Evolutionary conservation across 306 rosid species (phyloP).

Genomic region (Cotoneaster glaucophyllus): DNA sequence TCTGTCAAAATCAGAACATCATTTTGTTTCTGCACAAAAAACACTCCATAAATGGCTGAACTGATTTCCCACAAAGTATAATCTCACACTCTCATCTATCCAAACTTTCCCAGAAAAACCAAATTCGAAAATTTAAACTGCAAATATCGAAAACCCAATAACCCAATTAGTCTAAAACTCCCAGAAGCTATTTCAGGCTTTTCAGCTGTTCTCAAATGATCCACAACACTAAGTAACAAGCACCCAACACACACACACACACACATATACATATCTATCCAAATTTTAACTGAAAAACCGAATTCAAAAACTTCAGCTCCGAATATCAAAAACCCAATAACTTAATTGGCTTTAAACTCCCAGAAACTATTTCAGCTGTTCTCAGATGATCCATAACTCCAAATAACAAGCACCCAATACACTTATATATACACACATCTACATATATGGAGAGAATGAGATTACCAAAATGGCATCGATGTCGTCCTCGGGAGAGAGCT

Average conservation of each 20-base stretch:
- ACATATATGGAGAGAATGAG: background rate
- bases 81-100: background rate
- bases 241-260: background rate
- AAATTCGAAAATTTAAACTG: background rate
- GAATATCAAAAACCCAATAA: background rate
- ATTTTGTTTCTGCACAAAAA: background rate
- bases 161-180: background rate
- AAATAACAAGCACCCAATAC: background rate
- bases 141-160: background rate
- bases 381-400: background rate
- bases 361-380: background rate
- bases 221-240: background rate
- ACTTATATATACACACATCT: background rate
- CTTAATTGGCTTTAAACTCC: background rate
- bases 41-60: background rate
- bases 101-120: background rate
- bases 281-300: background rate
- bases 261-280: too few species aligned
- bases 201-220: background rate
- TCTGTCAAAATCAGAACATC: background rate
- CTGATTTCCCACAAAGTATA: background rate
- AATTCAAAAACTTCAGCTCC: background rate
- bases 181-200: background rate
- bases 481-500: conserved; percentile 94
- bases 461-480: conserved; percentile 85